Percentiles rank a stretch among this genome's conserved stretches.
These are phyloP conservation scores for Daedalea quercina DNA, from an alignment of 768 basidiomycete species.

Conservation along the genomic window DNA sequence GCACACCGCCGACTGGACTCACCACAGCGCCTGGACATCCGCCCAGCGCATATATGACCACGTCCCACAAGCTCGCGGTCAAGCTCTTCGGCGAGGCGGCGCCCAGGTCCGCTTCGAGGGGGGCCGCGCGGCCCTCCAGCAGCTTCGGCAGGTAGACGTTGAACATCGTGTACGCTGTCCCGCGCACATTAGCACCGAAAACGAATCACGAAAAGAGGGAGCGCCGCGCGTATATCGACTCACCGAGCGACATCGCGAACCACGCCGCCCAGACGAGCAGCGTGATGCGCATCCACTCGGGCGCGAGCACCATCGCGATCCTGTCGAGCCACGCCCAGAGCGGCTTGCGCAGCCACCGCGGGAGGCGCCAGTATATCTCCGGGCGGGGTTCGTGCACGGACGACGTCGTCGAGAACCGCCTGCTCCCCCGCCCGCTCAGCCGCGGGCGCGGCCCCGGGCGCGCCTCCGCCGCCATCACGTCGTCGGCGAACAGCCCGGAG, in stretches of 20 bases:
- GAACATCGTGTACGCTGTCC: conserved; percentile 80
- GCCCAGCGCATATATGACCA: conserved; percentile 79
- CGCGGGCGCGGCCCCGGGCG: background rate
- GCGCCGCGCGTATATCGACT: no score
- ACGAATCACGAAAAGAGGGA: no score
- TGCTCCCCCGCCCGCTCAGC: conserved; percentile 5
- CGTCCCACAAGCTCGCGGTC: conserved; percentile 71
- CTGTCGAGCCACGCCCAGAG: conserved; percentile 65
- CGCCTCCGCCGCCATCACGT: background rate
- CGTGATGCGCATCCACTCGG: conserved; percentile 74
- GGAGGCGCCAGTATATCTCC: conserved; percentile 38
- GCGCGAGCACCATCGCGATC: conserved; percentile 61
- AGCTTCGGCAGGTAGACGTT: conserved; percentile 88
- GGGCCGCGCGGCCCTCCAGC: conserved; percentile 50
- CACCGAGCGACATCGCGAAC: conserved; percentile 73
- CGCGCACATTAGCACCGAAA: background rate
- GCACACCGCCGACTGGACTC: conserved; percentile 20
- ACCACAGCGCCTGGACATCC: conserved; percentile 84
- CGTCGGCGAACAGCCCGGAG: background rate
- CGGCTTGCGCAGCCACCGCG: conserved; percentile 50
- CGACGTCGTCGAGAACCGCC: conserved; percentile 21
- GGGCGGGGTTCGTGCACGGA: conserved; percentile 37
- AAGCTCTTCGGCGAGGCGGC: conserved; percentile 35
- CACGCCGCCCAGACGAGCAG: conserved; percentile 75
- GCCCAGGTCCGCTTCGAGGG: conserved; percentile 7